Evolutionary conservation across 495 filamentous ascomycete species (phyloP), one percentile per base, ranked within the genome.

Genomic region (Aspergillus wentii): DNA sequence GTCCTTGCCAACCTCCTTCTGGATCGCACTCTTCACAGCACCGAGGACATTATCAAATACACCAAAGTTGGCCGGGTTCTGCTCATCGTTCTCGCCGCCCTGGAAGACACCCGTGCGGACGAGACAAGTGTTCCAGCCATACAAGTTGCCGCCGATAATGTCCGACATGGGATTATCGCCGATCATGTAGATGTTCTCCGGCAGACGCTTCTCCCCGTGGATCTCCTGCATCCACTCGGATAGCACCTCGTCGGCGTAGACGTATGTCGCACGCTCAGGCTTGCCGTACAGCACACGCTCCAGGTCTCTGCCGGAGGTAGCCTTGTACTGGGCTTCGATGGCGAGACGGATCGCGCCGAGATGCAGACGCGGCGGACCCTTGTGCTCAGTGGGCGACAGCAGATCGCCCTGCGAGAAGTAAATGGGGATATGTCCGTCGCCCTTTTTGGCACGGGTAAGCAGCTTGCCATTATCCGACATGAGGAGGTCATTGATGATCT

Each of bases 221-320:
- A 88, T 73, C 53, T 76, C 57, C 36, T 84, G 80, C 82, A 86
- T 86, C 84, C 82, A 88, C 33, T 72, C 70, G 16, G 74, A 66
- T 30, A 87, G 74, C 7, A 86, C 82, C 58, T 86, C 83, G 40
- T 88, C 84, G 35, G 83, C 84, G 62, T 85, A 88, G 57, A 80
- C 83, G 75, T 88, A 88, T 15, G 84, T 86, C 15, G 84, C 84
- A 35, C 75, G 60, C 63, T 88, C 84, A 25, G 84, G 84, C 72
- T 88, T 88, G 51, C 84, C 84, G 63, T 88, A 88, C 38, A 88
- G 80, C 11, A 84, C 78, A 66, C 84, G 84, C 75, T 88, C 84
- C 9, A 88, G 74, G 30, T 87, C 83, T 1, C 72, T 68, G 32
- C 83, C 84, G 0, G 84, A 85, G 32, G 85, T 59, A 15, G 82